Evolutionary conservation across 2,329 filamentous ascomycete species (phyloP), one percentile per base, ranked within the genome.

Genomic region (Diaporthe humulicola): DNA sequence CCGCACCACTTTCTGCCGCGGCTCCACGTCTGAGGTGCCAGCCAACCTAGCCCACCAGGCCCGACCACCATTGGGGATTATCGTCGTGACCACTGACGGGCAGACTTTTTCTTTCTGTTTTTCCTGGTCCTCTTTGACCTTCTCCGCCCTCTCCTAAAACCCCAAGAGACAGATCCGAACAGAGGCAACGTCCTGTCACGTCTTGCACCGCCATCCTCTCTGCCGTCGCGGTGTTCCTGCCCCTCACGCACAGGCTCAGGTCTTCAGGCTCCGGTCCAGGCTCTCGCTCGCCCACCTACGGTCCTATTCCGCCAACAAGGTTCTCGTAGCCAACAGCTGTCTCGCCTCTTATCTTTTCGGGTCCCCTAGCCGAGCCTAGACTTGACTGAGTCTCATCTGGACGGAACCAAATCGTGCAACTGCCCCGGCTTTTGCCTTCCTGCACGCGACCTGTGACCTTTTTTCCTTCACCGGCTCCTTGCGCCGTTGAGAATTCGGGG

Each of bases 1-100:
- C 33, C 61, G 71, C 71, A 74, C 45, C 66, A 71, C 57, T 67
- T 64, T 74, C 71, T 60, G 70, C 72, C 71, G 66, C 72, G 73
- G 74, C 72, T 76, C 74, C 74, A 76, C 74, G 74, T 74, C 66
- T 76, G 33, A 54, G 71, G 71, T 69, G 74, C 71, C 73, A 66
- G 64, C 70, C 70, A 64, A 45, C 64, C 64, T 33, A 69, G n/a
- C 64, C 64, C 64, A 69, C 64, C 64, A 30, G 64, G 17, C 64
- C 64, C 64, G 64, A 64, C 70, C 60, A 67, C 54, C 61, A 61
- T 48, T 69, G 58, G 54, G 36, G 61, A 74, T 28, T 58, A 57
- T 50, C 69, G 66, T 73, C 61, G 71, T 69, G 71, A 69, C 64
- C 48, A 28, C 45, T 28, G 40, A 67, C 42, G 30, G 58, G 69